Evolutionary conservation across 495 filamentous ascomycete species (phyloP), one percentile per base, ranked within the genome.

Genomic region (Annulohypoxylon nitens): DNA sequence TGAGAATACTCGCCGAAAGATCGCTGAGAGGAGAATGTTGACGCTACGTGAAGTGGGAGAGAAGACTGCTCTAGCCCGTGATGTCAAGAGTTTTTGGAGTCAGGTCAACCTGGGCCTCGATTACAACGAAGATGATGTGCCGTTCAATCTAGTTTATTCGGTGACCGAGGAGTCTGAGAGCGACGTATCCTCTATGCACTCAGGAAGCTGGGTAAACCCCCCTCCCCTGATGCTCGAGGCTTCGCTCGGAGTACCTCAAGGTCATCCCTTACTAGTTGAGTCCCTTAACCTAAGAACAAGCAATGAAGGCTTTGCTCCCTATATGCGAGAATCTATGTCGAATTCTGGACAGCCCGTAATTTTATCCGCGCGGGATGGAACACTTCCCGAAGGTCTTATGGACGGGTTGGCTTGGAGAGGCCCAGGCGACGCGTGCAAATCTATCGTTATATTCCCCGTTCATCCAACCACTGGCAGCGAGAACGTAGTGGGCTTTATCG

Each of bases 1-100:
- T 66, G 90, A 92, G 60, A 90, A 90, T 71, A 91, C 90, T 2
- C 77, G 88, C 41, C 83, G 89, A 33, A 91, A 88, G 75, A 84
- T 92, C 55, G 88, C 84, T 2, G 90, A 92, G 76, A 80, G 90
- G 55, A 84, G 89, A 54, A 91, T 91, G 90, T 78, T 90, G 16
- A 91, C 88, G 7, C 79, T 92, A 18, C 86, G 88, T 51, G 91
- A 92, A 76, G 82, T 93, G n/a, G 90, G 91, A 57, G 89, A 92
- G 74, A 87, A 84, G 48, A 92, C 89, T 5, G 87, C 90, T 4
- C 79, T 87, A 12, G 91, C 91, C n/a, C 82, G 88, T 55, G 89
- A 92, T 67, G 83, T 92, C 11, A 88, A 86, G 73, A 82, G 80
- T 18, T 91, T 92, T 67, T 92, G 90, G 90, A 69, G 59, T 9